Evolutionary conservation across 2,329 filamentous ascomycete genomes (phyloP), one percentile per base, ranked within the genome.

Genomic region (Phaeosphaeriaceae sp.): DNA sequence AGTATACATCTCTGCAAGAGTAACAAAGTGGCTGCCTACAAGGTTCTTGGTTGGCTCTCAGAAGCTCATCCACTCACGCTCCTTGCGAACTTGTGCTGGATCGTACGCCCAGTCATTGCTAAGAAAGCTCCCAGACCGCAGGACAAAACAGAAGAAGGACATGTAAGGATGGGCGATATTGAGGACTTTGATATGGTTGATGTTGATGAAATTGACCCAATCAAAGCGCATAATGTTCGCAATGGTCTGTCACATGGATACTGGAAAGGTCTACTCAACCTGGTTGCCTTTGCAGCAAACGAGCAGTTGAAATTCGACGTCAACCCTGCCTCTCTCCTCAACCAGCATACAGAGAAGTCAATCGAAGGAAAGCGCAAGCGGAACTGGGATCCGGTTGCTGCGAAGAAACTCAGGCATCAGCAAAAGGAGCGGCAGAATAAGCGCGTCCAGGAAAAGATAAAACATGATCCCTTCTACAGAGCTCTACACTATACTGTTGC

Each of bases 1-100:
- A 84, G 81, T n/a, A 85, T 86, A 40, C 83, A 86, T 49, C 68
- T 85, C 0, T 83, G 84, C 13, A 85, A 85, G 66, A 75, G 75
- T 28, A 79, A 76, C 7, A 75, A 74, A 17, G 47, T 63, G 2
- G 71, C 71, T 1, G 81, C 83, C 51, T 86, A 85, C 61, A 76
- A 75, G 15, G 78, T 77, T 17, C 75, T 81, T 13, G 81, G 82
- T 3, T 86, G 83, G 83, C 72, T 87, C 12, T 77, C 77, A 2
- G 61, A 80, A 56, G 67, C 79, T 21, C 83, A 86, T 46, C 83
- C 83, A 0, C 66, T 74, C 6, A 86, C 83, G 0, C 71, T 86
- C 1, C 60, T 83, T 15, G 54, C 67, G 13, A 86, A 85, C 56
- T 64, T 87, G 4, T 67, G 66, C 30, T 86, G 82, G 81, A 67